These are phyloP conservation scores for Serendipita sp. DNA, from an alignment of 768 basidiomycete species.

Conservation along the genomic window DNA sequence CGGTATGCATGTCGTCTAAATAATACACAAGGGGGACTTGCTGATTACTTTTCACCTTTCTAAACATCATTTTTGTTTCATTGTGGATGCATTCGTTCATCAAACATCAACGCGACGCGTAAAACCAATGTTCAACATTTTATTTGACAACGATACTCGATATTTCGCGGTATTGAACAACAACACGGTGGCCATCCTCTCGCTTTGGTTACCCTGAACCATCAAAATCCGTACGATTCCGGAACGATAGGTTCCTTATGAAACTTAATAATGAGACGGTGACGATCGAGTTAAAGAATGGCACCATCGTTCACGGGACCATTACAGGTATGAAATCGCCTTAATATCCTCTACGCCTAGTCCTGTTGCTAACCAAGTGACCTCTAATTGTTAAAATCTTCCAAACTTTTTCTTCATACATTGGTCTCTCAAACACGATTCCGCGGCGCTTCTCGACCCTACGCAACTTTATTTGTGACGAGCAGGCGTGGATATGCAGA, in stretches of 20 bases:
- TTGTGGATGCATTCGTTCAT: constrained; percentile 6
- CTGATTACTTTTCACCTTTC: background rate
- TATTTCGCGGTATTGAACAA: background rate
- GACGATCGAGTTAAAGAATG: constrained; percentile 95
- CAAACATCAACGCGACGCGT: constrained; percentile 7
- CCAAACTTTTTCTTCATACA: background rate
- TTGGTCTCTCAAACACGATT: background rate
- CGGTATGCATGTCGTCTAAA: constrained; percentile 29
- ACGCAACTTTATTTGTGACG: background rate
- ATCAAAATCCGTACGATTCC: background rate
- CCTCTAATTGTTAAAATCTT: background rate
- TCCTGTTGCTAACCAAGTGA: background rate
- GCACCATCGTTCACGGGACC: constrained; percentile 85
- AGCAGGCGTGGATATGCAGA: constrained; percentile 93
- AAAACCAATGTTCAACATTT: constrained; percentile 9
- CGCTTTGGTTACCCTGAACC: constrained; percentile 8
- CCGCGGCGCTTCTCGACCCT: background rate
- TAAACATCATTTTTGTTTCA: background rate
- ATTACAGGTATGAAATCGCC: constrained; percentile 60
- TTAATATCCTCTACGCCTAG: constrained; percentile 2
- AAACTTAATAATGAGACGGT: constrained; percentile 99
- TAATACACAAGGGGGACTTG: too few species aligned
- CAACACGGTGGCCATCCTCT: constrained; percentile 8
- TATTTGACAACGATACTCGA: background rate
- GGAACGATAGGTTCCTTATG: constrained; percentile 71